phyloP scores from a whole-genome alignment of 495 filamentous ascomycete genomes.

The Pyrenula massariospora region DNA sequence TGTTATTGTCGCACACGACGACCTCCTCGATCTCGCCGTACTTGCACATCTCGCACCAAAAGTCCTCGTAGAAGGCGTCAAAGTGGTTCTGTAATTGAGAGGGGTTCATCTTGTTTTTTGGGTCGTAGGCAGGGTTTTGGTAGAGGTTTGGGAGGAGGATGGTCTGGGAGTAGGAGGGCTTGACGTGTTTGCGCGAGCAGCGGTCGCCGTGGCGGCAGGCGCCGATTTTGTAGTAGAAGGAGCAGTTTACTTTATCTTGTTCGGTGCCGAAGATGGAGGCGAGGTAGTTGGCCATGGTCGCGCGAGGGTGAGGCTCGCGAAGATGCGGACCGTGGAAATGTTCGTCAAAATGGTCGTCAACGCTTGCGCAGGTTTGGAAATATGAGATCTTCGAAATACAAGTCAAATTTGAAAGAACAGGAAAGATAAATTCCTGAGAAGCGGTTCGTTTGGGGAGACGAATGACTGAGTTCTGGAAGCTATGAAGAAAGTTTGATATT shows the following conservation, averaged over 20 bases:
- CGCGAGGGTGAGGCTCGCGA: background rate
- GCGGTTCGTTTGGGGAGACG: background rate
- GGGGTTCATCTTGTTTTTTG: constrained; percentile 91
- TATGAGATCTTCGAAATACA: background rate
- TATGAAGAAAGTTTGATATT: background rate
- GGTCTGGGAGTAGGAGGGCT: constrained; percentile 94
- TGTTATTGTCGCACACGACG: constrained; percentile 90
- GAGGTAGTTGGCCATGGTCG: constrained; percentile 84
- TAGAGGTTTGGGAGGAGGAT: constrained; percentile 97
- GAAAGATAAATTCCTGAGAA: background rate
- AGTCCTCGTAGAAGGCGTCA: constrained; percentile 98
- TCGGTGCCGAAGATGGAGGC: constrained; percentile 99
- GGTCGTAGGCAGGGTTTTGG: constrained; percentile 96
- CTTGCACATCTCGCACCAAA: constrained; percentile 98
- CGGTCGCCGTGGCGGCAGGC: constrained; percentile 97
- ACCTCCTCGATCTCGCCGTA: constrained; percentile 85
- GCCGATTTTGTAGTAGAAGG: constrained; percentile 94
- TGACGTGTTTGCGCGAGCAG: constrained; percentile 96
- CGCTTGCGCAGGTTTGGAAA: background rate
- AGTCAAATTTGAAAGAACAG: background rate
- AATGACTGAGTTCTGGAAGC: background rate
- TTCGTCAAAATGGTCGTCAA: background rate
- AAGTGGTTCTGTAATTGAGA: constrained; percentile 96
- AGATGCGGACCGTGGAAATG: background rate
- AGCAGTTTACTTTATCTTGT: constrained; percentile 89